Conservation (phyloP, 768 basidiomycete species). For the Leucogyrophana mollusca region DNA sequence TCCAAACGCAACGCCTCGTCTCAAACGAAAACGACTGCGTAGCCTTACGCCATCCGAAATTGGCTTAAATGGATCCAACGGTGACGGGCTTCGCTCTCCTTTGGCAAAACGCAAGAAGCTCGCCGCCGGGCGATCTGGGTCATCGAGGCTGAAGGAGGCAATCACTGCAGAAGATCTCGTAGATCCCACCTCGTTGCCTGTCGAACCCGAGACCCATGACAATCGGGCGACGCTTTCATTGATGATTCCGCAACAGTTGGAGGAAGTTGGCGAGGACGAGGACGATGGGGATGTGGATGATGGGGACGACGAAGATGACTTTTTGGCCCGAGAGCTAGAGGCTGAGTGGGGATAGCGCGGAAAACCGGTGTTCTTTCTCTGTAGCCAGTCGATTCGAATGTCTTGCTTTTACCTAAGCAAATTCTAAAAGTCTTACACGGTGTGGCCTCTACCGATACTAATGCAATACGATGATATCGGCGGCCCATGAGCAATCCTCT, state of each 20-base stretch:
- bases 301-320: conserved; percentile 69
- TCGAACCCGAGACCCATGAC: conserved; percentile 11
- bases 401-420: conserved; percentile 10
- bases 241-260: conserved; percentile 19
- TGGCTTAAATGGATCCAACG: conserved; percentile 32
- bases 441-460: conserved; percentile 18
- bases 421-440: conserved; percentile 12
- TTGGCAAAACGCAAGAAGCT: conserved; percentile 81
- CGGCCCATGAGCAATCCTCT: background rate
- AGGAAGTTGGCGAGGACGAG: conserved; percentile 37
- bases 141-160: conserved; percentile 68
- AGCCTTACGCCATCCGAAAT: conserved; percentile 70
- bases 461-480: conserved; percentile 13
- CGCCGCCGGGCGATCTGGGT: conserved; percentile 59
- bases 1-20: conserved; percentile 38
- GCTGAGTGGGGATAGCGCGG: conserved; percentile 69
- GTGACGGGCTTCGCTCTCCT: conserved; percentile 58
- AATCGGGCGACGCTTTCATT: conserved; percentile 7
- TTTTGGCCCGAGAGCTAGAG: conserved; percentile 76
- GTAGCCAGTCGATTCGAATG: conserved; percentile 3
- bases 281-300: conserved; percentile 51
- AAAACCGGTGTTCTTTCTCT: background rate
- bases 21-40: conserved; percentile 67
- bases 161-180: conserved; percentile 54
- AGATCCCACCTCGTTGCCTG: conserved; percentile 3